These are phyloP conservation scores for Corynespora cassiicola DNA, from an alignment of 2,329 filamentous ascomycete species.

Conservation along the genomic window DNA sequence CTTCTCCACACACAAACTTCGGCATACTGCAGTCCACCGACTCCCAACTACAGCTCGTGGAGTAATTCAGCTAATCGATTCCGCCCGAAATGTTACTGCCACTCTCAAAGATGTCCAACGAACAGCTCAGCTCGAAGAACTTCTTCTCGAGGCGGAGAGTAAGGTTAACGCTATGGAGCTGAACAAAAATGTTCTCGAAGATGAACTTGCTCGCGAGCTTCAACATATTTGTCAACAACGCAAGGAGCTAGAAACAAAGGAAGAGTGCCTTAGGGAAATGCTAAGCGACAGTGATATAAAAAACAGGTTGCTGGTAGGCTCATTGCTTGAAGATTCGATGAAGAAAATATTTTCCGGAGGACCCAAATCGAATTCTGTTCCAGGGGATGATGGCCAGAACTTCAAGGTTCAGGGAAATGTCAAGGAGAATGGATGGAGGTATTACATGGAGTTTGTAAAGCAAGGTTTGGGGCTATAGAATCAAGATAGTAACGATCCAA, in stretches of 20 bases:
- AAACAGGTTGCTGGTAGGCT: conserved; percentile 35
- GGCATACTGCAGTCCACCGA: conserved; percentile 10
- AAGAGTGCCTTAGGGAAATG: conserved; percentile 32
- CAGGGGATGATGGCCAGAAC: too few relatives aligned
- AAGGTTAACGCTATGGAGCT: conserved; percentile 42
- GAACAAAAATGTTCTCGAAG: conserved; percentile 43
- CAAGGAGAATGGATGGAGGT: too few relatives aligned
- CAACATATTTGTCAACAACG: conserved; percentile 41
- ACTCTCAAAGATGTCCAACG: conserved; percentile 35
- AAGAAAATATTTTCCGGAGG: conserved; percentile 10
- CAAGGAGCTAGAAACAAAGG: conserved; percentile 45
- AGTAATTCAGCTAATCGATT: conserved; percentile 5
- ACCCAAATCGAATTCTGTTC: too few relatives aligned
- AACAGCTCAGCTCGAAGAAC: conserved; percentile 32
- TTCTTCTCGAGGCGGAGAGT: conserved; percentile 33
- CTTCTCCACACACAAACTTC: conserved; percentile 9
- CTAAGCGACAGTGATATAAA: conserved; percentile 36
- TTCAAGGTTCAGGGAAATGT: too few relatives aligned
- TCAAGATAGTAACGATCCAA: too few relatives aligned
- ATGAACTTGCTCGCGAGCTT: conserved; percentile 28
- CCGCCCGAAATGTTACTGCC: conserved; percentile 31
- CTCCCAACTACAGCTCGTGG: conserved; percentile 8
- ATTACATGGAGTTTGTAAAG: too few relatives aligned
- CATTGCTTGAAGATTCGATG: conserved; percentile 36
- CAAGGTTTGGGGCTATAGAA: too few relatives aligned